These are phyloP conservation scores for Salvia splendens DNA, from an alignment of 257 asterid genomes.

Conservation along the genomic window DNA sequence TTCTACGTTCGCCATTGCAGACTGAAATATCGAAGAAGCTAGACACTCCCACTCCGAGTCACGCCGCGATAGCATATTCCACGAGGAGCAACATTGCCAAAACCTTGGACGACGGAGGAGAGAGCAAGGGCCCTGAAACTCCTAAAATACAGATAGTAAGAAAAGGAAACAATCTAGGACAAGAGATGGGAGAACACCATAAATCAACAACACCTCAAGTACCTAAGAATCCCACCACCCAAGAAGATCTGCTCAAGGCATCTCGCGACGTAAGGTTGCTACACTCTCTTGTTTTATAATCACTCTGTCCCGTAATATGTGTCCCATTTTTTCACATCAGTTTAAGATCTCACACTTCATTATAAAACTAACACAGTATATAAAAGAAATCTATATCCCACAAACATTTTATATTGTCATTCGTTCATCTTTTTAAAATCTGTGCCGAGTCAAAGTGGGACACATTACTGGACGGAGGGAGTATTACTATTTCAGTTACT, in stretches of 20 bases:
- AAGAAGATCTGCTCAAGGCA: conserved; percentile 84
- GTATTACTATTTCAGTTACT: not conserved
- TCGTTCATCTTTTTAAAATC: too few species aligned
- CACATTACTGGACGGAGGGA: too few species aligned
- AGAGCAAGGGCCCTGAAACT: conserved; percentile 35
- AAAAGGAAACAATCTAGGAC: conserved; percentile 47
- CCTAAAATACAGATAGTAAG: conserved; percentile 62
- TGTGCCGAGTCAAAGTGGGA: too few species aligned
- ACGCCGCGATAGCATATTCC: conserved; percentile 50
- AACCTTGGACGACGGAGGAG: conserved; percentile 53
- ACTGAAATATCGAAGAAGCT: conserved; percentile 30
- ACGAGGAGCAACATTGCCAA: conserved; percentile 47
- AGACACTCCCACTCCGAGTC: conserved; percentile 50
- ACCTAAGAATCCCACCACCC: conserved; percentile 47
- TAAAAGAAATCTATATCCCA: too few species aligned
- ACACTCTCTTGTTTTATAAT: not conserved
- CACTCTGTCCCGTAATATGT: not conserved
- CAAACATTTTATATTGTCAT: too few species aligned
- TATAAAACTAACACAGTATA: too few species aligned
- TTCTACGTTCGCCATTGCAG: conserved; percentile 10
- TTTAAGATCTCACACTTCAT: too few species aligned
- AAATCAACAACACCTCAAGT: conserved; percentile 21
- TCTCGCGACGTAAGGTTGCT: conserved; percentile 98
- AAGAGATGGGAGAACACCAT: conserved; percentile 29
- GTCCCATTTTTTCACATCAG: not conserved